Base-by-base conservation (phyloP, 2,329 filamentous ascomycete genomes). In the Pestalotiopsis sp. region DNA sequence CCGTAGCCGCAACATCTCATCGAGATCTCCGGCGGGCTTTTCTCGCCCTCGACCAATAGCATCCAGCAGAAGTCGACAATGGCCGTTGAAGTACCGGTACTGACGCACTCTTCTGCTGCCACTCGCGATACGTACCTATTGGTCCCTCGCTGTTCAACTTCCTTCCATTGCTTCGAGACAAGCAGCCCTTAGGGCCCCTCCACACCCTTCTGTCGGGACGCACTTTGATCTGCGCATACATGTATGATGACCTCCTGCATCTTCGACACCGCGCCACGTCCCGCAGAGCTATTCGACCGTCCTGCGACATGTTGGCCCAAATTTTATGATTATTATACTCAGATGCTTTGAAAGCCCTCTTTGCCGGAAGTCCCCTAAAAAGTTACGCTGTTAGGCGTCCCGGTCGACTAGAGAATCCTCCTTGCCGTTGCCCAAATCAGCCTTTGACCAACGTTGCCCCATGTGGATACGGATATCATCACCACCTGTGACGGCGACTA, bases 191-290 rank as follows among this genome's bases (percentile, higher is more conserved):
- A 57, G 52, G 45, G 27, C 45, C 49, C 64, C 64, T 66, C 64
- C 64, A 66, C 64, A 66, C 64, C 64, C 31, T 49, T 58, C 64
- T 49, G 64, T 58, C 64, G 64, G 64, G 52, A 57, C 61, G 61
- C 38, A 45, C 61, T 56, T 41, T 67, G 65, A 67, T 67, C 56
- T 67, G 52, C 65, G 31, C 27, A 62, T 41, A 67, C 27, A 67
- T 68, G 67, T 57, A 69, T 69, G 68, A 69, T 69, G 68, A 69
- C 68, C 66, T 69, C 60, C 61, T 67, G 61, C 68, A 69, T 69
- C 66, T 63, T 68, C 57, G 59, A 52, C 45, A 52, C 17, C 65
- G 61, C 65, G 61, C 31, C 27, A 62, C n/a, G 36, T 31, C 38
- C 58, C 58, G 65, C 41, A 36, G 27, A 59, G 36, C 62, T 61